phyloP scores from a whole-genome alignment of 2,329 filamentous ascomycete genomes.

The Pseudonectria buxi region DNA sequence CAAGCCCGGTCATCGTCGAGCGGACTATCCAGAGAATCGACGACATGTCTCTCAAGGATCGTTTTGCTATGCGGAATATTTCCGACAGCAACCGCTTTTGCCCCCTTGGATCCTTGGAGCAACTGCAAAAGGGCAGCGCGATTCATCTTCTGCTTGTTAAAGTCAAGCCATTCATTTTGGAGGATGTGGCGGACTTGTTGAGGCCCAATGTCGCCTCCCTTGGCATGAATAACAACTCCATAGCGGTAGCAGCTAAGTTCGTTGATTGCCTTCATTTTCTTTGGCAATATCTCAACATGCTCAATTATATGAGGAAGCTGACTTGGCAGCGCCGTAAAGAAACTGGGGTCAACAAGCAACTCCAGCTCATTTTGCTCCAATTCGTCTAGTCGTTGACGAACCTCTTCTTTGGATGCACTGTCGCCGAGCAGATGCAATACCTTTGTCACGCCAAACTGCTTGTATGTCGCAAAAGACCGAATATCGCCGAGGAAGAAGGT shows the following conservation, averaged over 20 bases:
- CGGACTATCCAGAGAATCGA: conserved; percentile 7
- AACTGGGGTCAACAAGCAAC: conserved; percentile 18
- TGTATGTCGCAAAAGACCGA: conserved; percentile 11
- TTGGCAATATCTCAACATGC: conserved; percentile 21
- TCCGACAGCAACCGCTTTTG: conserved; percentile 9
- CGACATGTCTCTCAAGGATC: conserved; percentile 19
- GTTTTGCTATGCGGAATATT: conserved; percentile 26
- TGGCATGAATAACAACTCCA: conserved; percentile 15
- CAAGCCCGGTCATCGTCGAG: no score
- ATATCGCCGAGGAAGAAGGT: conserved; percentile 17
- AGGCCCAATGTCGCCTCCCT: not conserved
- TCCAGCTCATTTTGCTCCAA: conserved; percentile 12
- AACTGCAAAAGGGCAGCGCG: conserved; percentile 10
- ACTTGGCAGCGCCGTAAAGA: conserved; percentile 14
- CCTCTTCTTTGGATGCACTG: conserved; percentile 1
- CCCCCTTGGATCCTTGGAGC: not conserved
- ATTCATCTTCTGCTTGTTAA: conserved; percentile 7
- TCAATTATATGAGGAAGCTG: conserved; percentile 7
- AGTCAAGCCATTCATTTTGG: conserved; percentile 13
- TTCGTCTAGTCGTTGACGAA: conserved; percentile 7
- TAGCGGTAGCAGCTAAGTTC: conserved; percentile 22
- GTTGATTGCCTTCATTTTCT: conserved; percentile 19
- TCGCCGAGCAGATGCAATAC: conserved; percentile 3
- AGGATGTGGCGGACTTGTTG: conserved; percentile 7
- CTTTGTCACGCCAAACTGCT: conserved; percentile 9